These are phyloP conservation scores for Tylopilus felleus DNA, from an alignment of 768 basidiomycete genomes.

Conservation along the genomic window DNA sequence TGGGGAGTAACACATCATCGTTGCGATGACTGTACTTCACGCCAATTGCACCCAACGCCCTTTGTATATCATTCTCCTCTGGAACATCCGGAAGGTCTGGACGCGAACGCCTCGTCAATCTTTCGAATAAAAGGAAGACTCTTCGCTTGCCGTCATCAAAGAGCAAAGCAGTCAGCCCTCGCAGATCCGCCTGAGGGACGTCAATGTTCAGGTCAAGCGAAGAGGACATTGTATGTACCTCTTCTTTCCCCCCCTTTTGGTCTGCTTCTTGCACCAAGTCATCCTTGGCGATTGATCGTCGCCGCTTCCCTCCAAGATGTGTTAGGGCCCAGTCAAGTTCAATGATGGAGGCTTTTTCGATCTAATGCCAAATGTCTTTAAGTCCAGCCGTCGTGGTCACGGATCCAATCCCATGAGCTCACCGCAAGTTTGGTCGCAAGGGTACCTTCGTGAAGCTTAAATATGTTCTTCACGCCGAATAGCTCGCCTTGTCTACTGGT, in stretches of 20 bases:
- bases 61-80: slow-evolving; percentile 51
- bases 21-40: slow-evolving; percentile 75
- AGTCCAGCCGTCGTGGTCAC: background rate
- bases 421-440: slow-evolving; percentile 74
- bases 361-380: slow-evolving; percentile 41
- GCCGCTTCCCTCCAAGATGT: slow-evolving; percentile 50
- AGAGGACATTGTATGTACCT: slow-evolving; percentile 6
- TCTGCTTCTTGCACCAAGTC: slow-evolving; percentile 46
- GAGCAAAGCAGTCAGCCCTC: slow-evolving; percentile 61
- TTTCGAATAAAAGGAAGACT: background rate
- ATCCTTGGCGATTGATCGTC: slow-evolving; percentile 29
- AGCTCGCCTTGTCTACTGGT: slow-evolving; percentile 72
- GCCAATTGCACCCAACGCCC: slow-evolving; percentile 55
- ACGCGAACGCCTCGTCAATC: background rate
- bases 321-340: slow-evolving; percentile 81
- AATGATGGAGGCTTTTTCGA: slow-evolving; percentile 69
- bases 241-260: slow-evolving; percentile 42
- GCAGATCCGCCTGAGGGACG: slow-evolving; percentile 45
- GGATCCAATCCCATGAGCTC: slow-evolving; percentile 19
- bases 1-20: slow-evolving; percentile 64
- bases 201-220: background rate
- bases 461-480: slow-evolving; percentile 84
- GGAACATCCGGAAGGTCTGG: slow-evolving; percentile 39
- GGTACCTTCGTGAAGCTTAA: slow-evolving; percentile 67
- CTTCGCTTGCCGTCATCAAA: slow-evolving; percentile 60